phyloP scores from a whole-genome alignment of 2,329 filamentous ascomycete genomes.

The Sordariomycetes sp. region DNA sequence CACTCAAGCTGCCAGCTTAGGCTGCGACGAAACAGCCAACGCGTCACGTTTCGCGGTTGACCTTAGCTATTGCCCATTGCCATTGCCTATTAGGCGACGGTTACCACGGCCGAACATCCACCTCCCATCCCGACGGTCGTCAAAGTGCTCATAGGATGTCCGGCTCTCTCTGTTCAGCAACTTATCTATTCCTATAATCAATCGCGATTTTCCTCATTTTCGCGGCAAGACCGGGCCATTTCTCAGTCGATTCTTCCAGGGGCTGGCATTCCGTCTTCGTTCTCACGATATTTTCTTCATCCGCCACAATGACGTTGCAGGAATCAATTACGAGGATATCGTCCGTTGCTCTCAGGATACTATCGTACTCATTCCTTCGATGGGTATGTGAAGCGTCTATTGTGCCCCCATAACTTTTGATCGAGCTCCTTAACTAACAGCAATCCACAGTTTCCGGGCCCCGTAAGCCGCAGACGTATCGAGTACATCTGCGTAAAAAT shows the following conservation, averaged over 20 bases:
- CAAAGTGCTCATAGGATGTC: too few relatives aligned
- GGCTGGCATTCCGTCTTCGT: neutral
- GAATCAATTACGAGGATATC: slow-evolving; percentile 17
- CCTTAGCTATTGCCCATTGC: neutral
- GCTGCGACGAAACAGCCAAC: neutral
- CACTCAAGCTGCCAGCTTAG: neutral
- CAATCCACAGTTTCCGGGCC: neutral
- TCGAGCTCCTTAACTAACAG: slow-evolving; percentile 3
- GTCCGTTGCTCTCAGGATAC: slow-evolving; percentile 22
- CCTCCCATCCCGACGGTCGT: too few relatives aligned
- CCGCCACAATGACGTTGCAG: slow-evolving; percentile 8
- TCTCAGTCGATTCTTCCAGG: neutral
- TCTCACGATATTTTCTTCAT: neutral
- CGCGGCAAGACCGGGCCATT: neutral
- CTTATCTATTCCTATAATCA: too few relatives aligned
- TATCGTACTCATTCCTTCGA: slow-evolving; percentile 45
- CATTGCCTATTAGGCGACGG: neutral
- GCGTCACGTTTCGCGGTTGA: neutral
- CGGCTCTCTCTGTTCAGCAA: neutral
- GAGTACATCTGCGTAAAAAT: too few relatives aligned
- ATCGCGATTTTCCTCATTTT: neutral
- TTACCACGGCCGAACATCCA: neutral
- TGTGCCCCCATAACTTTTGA: slow-evolving; percentile 2
- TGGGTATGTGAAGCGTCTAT: slow-evolving; percentile 32
- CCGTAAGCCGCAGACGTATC: neutral